Evolutionary conservation across 352 stramenopile species (phyloP), one percentile per base, ranked within the genome.

Genomic region (Phytophthora rubi): DNA sequence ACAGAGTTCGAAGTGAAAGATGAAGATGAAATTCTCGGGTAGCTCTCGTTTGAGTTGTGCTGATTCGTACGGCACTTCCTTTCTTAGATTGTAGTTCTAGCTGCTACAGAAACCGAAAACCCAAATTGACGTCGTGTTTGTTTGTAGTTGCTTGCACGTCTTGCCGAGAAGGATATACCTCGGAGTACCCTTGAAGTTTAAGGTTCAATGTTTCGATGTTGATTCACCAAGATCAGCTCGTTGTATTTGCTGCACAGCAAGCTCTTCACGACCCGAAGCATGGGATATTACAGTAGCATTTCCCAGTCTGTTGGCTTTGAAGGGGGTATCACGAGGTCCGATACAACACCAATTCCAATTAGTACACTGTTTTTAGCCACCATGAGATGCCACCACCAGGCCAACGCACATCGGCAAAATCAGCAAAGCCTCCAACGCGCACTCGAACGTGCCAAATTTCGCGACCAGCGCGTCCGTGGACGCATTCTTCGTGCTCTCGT

Each of bases 401-500:
- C n/a, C 9, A 60, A 59, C 53, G n/a, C 21, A 75, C 71, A 58
- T 79, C 58, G 6, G 67, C 67, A 47, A 79, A 79, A 45, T 52
- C 67, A 26, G 53, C 32, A 10, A 77, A 77, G 35, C 70, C 70
- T 28, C 70, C 60, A 28, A 55, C 60, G 6, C 75, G 56, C 8
- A 77, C 70, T 26, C 67, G 61, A 4, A 77, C 70, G 32, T 74
- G 16, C 66, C 61, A 28, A 80, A 76, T 39, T 71, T 71, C 9
- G 59, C 33, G 16, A 83, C 72, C 3, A 83, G 33, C 30, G 55
- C 70, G 28, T 80, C 75, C 32, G 78, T 86, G 10, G 78, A 86
- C 57, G n/a, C 62, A 9, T 83, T 86, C 62, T 83, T 86, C 51
- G 78, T 86, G 37, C 63, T 85, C 9, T 85, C 78, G 21, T 68